Percentiles rank a stretch among this genome's conserved stretches.
Conservation (phyloP, 768 basidiomycete genomes). For the Termitomyces sp. region DNA sequence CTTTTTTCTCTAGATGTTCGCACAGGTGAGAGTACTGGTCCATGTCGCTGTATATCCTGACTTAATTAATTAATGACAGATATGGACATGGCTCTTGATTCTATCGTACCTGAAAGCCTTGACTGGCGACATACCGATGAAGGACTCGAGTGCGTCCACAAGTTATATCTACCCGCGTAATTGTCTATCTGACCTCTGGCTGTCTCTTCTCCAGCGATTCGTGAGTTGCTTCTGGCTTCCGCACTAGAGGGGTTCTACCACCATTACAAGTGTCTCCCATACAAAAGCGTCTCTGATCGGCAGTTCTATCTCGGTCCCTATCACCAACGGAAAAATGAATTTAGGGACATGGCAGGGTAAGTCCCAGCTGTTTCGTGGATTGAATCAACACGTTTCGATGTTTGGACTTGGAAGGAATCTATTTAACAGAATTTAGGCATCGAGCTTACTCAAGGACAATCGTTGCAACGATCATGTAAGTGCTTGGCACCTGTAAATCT, state of each 20-base stretch:
- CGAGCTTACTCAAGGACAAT: conserved; percentile 57
- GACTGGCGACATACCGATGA: conserved; percentile 88
- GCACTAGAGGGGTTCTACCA: not conserved
- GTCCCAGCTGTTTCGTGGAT: conserved; percentile 3
- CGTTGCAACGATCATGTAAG: conserved; percentile 80
- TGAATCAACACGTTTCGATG: not conserved
- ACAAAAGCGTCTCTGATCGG: conserved; percentile 87
- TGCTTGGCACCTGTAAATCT: not conserved
- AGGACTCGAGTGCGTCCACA: conserved; percentile 67
- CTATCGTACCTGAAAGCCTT: conserved; percentile 78
- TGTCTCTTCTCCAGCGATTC: conserved; percentile 52
- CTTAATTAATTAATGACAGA: conserved; percentile 35
- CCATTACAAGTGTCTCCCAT: conserved; percentile 65
- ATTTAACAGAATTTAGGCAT: conserved; percentile 82
- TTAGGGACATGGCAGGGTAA: conserved; percentile 92
- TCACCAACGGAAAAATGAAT: conserved; percentile 71
- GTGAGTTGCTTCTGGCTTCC: conserved; percentile 33
- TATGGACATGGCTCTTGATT: conserved; percentile 93
- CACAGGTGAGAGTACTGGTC: conserved; percentile 18
- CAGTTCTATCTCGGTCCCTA: conserved; percentile 75
- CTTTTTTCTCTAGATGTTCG: conserved; percentile 24
- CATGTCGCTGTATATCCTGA: not conserved
- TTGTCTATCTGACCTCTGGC: not conserved
- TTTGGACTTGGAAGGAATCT: conserved; percentile 53
- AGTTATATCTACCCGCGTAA: not conserved